Evolutionary conservation across 441 rosid genomes (phyloP).

Genomic region (Mallotus japonicus): DNA sequence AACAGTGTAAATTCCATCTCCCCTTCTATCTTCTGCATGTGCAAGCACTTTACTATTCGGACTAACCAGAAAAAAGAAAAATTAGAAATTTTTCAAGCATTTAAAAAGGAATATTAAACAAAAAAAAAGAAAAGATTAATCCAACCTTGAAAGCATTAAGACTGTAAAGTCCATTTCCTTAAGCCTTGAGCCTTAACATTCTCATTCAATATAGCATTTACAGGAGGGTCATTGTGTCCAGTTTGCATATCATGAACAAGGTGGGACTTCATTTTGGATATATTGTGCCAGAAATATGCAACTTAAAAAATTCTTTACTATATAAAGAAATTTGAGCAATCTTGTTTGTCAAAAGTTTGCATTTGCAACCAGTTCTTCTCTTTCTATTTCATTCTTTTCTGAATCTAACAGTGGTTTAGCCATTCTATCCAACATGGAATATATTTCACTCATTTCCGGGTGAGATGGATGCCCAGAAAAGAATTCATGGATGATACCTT

Average conservation of each 20-base stretch:
- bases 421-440: constrained; percentile 8
- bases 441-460: constrained; percentile 37
- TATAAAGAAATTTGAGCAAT: background rate
- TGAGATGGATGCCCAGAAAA: constrained; percentile 43
- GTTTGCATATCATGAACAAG: constrained; percentile 71
- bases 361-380: background rate
- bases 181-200: constrained; percentile 74
- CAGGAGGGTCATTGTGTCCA: constrained; percentile 73
- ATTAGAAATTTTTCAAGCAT: background rate
- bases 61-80: constrained; percentile 44
- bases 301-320: constrained; percentile 32
- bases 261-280: constrained; percentile 36
- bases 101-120: no score
- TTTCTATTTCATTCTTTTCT: background rate
- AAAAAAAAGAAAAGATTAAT: no score
- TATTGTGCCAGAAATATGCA: constrained; percentile 58
- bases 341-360: background rate
- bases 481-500: constrained; percentile 27
- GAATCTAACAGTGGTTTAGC: constrained; percentile 5
- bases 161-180: constrained; percentile 49
- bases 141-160: constrained; percentile 58
- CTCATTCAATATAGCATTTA: constrained; percentile 82
- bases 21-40: constrained; percentile 83
- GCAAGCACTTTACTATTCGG: constrained; percentile 75
- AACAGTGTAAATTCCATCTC: constrained; percentile 70